Conservation (phyloP, 441 rosid genomes). For the Raphanus hybrid region DNA sequence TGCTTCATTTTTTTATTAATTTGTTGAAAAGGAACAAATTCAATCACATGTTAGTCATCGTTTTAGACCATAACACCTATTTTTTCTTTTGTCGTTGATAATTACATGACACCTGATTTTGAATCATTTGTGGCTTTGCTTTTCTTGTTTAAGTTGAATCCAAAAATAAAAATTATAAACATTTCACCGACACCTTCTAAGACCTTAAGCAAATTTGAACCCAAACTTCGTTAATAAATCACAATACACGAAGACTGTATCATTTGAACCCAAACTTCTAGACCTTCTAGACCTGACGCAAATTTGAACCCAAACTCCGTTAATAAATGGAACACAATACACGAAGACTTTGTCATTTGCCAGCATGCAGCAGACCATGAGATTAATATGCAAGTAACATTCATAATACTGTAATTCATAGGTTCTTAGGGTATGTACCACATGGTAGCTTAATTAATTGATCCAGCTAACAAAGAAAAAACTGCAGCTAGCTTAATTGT, state of each 20-base stretch:
- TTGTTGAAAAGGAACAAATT: neutral
- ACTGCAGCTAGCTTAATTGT: neutral
- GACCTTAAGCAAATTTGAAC: neutral
- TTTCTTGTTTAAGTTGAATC: neutral
- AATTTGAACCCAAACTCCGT: neutral
- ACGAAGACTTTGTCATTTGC: neutral
- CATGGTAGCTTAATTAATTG: slow-evolving; percentile 1
- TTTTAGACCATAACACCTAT: neutral
- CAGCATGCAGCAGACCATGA: neutral
- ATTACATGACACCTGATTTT: neutral
- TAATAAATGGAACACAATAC: neutral
- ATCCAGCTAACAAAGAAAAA: neutral
- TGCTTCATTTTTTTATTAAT: neutral
- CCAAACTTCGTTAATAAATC: neutral
- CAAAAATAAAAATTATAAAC: neutral
- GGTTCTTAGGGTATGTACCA: neutral
- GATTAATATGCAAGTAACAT: neutral
- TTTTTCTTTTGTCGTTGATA: neutral
- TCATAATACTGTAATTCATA: no score
- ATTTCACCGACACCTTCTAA: neutral
- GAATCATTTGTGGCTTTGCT: neutral
- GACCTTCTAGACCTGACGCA: neutral
- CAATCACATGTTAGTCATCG: neutral
- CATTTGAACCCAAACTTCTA: neutral
- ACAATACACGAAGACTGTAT: no score